phyloP scores from a whole-genome alignment of 805 yeast species.

The Pichia heedii region DNA sequence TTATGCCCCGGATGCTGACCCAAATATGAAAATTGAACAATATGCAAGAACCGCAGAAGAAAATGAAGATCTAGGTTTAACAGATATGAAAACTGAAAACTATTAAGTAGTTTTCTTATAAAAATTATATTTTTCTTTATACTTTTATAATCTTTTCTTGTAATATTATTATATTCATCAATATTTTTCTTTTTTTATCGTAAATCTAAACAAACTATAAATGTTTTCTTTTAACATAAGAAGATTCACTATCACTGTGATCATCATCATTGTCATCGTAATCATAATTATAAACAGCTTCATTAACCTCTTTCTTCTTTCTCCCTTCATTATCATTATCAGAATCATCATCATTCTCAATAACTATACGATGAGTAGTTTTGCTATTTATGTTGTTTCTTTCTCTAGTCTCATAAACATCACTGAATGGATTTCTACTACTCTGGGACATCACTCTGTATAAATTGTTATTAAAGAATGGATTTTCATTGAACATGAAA shows the following conservation, averaged over 20 bases:
- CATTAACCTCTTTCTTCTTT: not conserved
- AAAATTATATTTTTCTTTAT: not conserved
- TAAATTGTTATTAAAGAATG: conserved; percentile 6
- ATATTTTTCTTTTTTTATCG: not conserved
- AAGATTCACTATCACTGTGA: not conserved
- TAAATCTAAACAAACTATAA: not conserved
- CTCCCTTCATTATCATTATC: not conserved
- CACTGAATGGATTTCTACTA: conserved; percentile 24
- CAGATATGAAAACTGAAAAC: conserved; percentile 31
- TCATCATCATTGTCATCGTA: not conserved
- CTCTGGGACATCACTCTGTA: conserved; percentile 20
- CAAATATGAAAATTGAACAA: conserved; percentile 87
- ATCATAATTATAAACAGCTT: not conserved
- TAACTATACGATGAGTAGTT: not conserved
- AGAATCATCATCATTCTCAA: not conserved
- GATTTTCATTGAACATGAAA: conserved; percentile 3
- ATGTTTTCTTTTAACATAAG: not conserved
- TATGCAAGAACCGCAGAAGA: conserved; percentile 82
- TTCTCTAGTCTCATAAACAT: conserved; percentile 6
- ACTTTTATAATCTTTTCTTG: not conserved
- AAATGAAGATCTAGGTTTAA: conserved; percentile 85
- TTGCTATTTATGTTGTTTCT: not conserved
- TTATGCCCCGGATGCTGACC: conserved; percentile 98
- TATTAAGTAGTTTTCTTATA: not conserved
- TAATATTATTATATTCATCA: too few species aligned